A percentile compares a stretch with the other conserved stretches of the same genome.
Conservation (phyloP, 768 basidiomycete species). For the Trametes punicea region DNA sequence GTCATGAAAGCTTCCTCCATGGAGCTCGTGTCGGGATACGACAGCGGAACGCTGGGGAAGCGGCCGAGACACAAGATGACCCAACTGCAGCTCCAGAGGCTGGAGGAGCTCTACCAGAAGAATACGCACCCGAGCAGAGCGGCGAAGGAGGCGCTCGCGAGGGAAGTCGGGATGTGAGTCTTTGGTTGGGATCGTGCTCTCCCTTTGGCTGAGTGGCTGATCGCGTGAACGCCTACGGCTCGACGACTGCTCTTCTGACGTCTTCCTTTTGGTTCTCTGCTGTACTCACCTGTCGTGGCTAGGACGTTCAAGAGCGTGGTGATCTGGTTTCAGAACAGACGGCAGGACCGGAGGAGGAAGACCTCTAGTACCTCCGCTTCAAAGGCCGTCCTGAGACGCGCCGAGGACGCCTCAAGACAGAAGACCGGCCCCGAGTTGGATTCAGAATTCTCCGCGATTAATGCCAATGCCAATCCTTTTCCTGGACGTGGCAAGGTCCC, state of each 20-base stretch:
- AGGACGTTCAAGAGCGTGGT: slow-evolving; percentile 32
- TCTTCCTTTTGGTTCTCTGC: neutral
- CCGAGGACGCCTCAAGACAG: neutral
- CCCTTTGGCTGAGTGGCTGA: too few relatives aligned
- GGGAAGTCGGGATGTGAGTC: slow-evolving; percentile 26
- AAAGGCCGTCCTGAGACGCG: neutral
- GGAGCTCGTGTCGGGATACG: neutral
- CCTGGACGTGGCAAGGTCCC: too few relatives aligned
- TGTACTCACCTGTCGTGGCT: neutral
- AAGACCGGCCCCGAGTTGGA: neutral
- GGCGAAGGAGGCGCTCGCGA: slow-evolving; percentile 26
- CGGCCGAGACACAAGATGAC: slow-evolving; percentile 40
- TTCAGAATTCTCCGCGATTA: too few relatives aligned
- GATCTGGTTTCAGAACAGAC: slow-evolving; percentile 37
- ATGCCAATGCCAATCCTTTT: too few relatives aligned
- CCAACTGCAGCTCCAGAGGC: slow-evolving; percentile 24
- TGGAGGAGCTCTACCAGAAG: slow-evolving; percentile 26
- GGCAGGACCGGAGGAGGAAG: slow-evolving; percentile 26
- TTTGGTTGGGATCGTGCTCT: neutral
- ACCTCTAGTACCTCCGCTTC: neutral
- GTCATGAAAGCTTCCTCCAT: slow-evolving; percentile 9
- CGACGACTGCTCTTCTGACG: neutral
- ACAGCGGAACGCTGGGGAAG: slow-evolving; percentile 9
- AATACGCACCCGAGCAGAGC: slow-evolving; percentile 26
- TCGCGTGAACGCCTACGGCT: too few relatives aligned